phyloP scores from a whole-genome alignment of 2,329 filamentous ascomycete species.

The Myrmaecium sp. region DNA sequence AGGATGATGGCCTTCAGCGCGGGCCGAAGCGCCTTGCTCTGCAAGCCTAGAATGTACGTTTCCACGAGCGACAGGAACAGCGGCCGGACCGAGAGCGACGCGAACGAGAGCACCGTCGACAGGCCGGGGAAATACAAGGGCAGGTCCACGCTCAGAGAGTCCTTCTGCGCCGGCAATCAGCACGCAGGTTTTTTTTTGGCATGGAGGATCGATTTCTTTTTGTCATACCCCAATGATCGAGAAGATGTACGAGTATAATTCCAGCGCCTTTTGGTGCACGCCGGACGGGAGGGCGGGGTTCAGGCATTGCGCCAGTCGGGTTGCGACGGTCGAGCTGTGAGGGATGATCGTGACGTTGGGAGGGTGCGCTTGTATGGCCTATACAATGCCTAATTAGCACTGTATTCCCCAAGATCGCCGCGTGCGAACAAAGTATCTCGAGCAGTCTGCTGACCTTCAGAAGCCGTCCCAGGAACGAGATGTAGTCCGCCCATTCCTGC shows the following conservation, averaged over 20 bases:
- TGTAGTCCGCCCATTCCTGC: conserved; percentile 99
- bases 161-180: conserved; percentile 37
- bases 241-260: conserved; percentile 86
- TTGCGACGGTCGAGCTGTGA: conserved; percentile 67
- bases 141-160: conserved; percentile 66
- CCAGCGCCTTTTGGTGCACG: conserved; percentile 91
- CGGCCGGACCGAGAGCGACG: conserved; percentile 77
- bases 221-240: conserved; percentile 53
- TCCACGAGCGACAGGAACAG: conserved; percentile 75
- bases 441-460: conserved; percentile 53
- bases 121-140: conserved; percentile 80
- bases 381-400: conserved; percentile 11
- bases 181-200: conserved; percentile 10
- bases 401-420: conserved; percentile 4
- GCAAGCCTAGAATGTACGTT: conserved; percentile 56
- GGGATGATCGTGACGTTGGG: conserved; percentile 56
- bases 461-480: conserved; percentile 82
- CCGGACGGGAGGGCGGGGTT: conserved; percentile 87
- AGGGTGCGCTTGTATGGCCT: conserved; percentile 81
- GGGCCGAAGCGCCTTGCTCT: conserved; percentile 57
- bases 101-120: conserved; percentile 79
- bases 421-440: no score
- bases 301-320: conserved; percentile 85
- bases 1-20: conserved; percentile 82
- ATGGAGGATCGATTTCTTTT: conserved; percentile 2